A percentile compares a stretch with the other conserved stretches of the same genome.
phyloP scores from a whole-genome alignment of 208 protist species.

The Acanthamoeba sp. region DNA sequence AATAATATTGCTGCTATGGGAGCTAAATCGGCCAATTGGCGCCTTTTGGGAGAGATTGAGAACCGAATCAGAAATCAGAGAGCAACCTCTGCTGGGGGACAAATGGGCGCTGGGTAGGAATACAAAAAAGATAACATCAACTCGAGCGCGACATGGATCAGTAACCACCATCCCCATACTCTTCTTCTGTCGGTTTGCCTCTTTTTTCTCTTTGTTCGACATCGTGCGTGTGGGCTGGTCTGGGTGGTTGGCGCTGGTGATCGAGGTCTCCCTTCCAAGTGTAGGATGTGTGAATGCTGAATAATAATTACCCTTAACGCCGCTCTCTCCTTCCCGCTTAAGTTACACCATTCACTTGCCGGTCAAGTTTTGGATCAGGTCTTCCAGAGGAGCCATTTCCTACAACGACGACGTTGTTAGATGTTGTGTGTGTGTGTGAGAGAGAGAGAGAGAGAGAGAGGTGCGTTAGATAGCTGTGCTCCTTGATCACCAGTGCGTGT shows the following conservation, averaged over 20 bases:
- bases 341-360: conserved; percentile 30
- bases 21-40: too few species aligned
- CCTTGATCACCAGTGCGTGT: too few species aligned
- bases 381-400: conserved; percentile 89
- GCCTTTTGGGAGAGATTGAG: too few species aligned
- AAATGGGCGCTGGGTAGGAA: too few species aligned
- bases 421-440: neutral
- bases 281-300: neutral
- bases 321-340: neutral
- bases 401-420: conserved; percentile 27
- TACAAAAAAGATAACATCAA: too few species aligned
- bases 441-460: too few species aligned
- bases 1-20: neutral
- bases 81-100: too few species aligned
- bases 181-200: neutral
- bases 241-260: too few species aligned
- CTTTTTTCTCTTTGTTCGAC: neutral
- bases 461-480: too few species aligned
- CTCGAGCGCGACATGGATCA: neutral
- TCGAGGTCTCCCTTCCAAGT: neutral
- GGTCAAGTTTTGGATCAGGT: conserved; percentile 87
- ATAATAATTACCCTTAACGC: neutral
- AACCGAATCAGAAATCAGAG: too few species aligned
- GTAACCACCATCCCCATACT: neutral
- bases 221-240: too few species aligned